phyloP scores from a whole-genome alignment of 2,329 filamentous ascomycete genomes.

The Fusarium compactum region DNA sequence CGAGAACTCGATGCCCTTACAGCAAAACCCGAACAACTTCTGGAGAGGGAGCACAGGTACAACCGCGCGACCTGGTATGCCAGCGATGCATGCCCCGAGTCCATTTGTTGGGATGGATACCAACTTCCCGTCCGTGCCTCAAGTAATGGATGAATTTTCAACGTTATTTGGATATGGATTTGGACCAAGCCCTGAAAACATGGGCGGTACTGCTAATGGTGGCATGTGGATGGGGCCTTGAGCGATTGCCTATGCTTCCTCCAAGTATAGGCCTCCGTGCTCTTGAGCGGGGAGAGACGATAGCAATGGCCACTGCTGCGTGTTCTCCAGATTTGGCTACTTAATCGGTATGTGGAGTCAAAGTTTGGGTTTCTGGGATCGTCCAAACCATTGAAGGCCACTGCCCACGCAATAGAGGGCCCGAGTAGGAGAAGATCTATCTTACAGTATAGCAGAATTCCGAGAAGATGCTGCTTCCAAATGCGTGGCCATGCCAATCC shows the following conservation, averaged over 20 bases:
- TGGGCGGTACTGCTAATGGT: slow-evolving; percentile 42
- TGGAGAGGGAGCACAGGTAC: slow-evolving; percentile 40
- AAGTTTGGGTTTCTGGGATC: not conserved
- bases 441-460: not conserved
- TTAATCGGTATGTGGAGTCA: slow-evolving; percentile 1
- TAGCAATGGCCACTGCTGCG: not conserved
- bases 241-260: slow-evolving; percentile 6
- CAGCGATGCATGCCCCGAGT: slow-evolving; percentile 47
- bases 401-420: not conserved
- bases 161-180: slow-evolving; percentile 50
- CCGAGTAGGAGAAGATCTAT: not conserved
- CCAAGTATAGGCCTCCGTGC: slow-evolving; percentile 2
- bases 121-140: slow-evolving; percentile 55
- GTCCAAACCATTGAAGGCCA: not conserved
- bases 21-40: slow-evolving; percentile 42
- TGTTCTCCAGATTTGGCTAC: not conserved
- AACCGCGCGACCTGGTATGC: slow-evolving; percentile 42
- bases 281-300: slow-evolving; percentile 12
- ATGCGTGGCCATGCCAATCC: not conserved
- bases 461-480: not conserved
- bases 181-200: slow-evolving; percentile 49
- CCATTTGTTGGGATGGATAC: slow-evolving; percentile 55
- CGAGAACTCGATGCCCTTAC: slow-evolving; percentile 40
- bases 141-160: slow-evolving; percentile 55
- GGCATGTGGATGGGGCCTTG: slow-evolving; percentile 49